These are phyloP conservation scores for Pseudomassariella vexata DNA, from an alignment of 2,329 filamentous ascomycete genomes.

Conservation along the genomic window DNA sequence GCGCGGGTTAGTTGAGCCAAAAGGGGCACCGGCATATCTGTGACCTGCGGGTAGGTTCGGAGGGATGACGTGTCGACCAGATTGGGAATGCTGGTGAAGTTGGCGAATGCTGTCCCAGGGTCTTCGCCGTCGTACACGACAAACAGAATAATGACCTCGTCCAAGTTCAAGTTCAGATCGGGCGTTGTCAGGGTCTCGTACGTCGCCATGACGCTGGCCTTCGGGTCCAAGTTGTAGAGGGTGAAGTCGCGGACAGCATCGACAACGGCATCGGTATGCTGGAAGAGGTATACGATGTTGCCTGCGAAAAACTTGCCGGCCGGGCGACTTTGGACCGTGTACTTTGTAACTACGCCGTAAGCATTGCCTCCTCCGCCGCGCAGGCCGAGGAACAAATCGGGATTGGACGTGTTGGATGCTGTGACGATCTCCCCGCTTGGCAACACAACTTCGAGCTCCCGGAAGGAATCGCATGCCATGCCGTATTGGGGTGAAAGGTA, in stretches of 20 bases:
- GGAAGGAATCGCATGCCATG: slow-evolving; percentile 21
- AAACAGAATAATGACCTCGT: slow-evolving; percentile 26
- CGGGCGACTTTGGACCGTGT: slow-evolving; percentile 19
- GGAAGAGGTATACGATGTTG: slow-evolving; percentile 20
- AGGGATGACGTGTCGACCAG: slow-evolving; percentile 20
- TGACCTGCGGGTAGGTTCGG: slow-evolving; percentile 24
- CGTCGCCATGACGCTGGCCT: slow-evolving; percentile 26
- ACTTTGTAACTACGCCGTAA: slow-evolving; percentile 17
- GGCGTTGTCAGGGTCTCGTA: slow-evolving; percentile 24
- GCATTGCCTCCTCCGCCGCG: slow-evolving; percentile 20
- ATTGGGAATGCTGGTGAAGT: slow-evolving; percentile 25
- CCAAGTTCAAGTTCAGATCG: slow-evolving; percentile 21
- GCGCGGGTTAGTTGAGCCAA: slow-evolving; percentile 21
- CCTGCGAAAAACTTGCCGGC: slow-evolving; percentile 20
- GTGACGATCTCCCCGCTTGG: slow-evolving; percentile 18
- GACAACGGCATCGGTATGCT: slow-evolving; percentile 19
- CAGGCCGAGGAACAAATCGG: slow-evolving; percentile 22
- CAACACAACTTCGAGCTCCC: slow-evolving; percentile 21
- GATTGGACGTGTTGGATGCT: slow-evolving; percentile 12
- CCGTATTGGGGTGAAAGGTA: slow-evolving; percentile 21
- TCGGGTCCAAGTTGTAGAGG: slow-evolving; percentile 25
- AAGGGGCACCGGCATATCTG: slow-evolving; percentile 25
- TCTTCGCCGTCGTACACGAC: slow-evolving; percentile 28
- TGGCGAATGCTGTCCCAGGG: slow-evolving; percentile 22
- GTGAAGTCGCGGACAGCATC: slow-evolving; percentile 24